Conservation (phyloP, 1,284 basidiomycete genomes). For the Austroboletus novae-zelandiae region DNA sequence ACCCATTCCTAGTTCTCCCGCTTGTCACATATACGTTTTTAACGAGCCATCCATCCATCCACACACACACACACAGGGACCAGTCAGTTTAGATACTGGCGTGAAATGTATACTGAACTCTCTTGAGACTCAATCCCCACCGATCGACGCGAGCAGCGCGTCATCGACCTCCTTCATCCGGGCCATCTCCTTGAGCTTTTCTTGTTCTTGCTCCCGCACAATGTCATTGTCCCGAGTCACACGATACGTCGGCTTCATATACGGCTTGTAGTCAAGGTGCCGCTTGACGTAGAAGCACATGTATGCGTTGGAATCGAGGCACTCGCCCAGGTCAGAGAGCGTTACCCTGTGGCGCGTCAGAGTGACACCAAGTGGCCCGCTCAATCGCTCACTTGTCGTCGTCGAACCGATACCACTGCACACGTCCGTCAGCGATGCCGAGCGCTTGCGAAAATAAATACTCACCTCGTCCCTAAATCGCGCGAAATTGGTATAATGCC, state of each 20-base stretch:
- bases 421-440: background rate
- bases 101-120: slow-evolving; percentile 19
- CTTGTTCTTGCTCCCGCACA: slow-evolving; percentile 52
- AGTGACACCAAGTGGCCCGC: background rate
- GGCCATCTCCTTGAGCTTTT: slow-evolving; percentile 41
- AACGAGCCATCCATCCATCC: slow-evolving; percentile 3
- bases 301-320: slow-evolving; percentile 71
- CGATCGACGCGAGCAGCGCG: slow-evolving; percentile 49
- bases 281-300: slow-evolving; percentile 94
- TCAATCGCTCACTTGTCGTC: slow-evolving; percentile 73
- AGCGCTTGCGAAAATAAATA: slow-evolving; percentile 1
- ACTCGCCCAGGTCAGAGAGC: slow-evolving; percentile 62
- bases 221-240: slow-evolving; percentile 66
- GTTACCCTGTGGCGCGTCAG: slow-evolving; percentile 53
- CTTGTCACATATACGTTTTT: slow-evolving; percentile 5
- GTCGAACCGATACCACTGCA: slow-evolving; percentile 91
- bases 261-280: slow-evolving; percentile 76
- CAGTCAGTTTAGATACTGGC: slow-evolving; percentile 13
- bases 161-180: slow-evolving; percentile 63
- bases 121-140: slow-evolving; percentile 24
- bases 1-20: background rate
- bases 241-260: slow-evolving; percentile 67
- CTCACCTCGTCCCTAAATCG: slow-evolving; percentile 73
- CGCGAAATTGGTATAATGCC: slow-evolving; percentile 89
- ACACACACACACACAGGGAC: slow-evolving; percentile 9